phyloP scores from a whole-genome alignment of 2,329 filamentous ascomycete genomes.

The Exserohilum turcica region DNA sequence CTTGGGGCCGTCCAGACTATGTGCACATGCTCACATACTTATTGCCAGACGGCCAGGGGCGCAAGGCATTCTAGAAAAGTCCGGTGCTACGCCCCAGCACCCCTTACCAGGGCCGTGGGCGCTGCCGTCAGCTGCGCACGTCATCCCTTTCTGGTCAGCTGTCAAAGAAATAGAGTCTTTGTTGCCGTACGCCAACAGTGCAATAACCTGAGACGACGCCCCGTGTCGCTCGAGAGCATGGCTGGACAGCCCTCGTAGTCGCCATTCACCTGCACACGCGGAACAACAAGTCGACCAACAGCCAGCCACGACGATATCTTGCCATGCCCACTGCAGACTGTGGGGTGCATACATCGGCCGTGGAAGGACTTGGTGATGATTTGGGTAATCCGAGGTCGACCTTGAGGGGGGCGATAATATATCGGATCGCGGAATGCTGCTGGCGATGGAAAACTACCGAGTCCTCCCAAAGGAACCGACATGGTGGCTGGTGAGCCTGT shows the following conservation, averaged over 20 bases:
- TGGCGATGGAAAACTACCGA: constrained; percentile 45
- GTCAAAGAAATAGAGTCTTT: constrained; percentile 8
- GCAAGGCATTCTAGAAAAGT: constrained; percentile 10
- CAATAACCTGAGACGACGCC: not conserved
- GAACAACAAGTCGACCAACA: not conserved
- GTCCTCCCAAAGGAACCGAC: constrained; percentile 52
- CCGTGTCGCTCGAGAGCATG: not conserved
- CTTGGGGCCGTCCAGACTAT: not conserved
- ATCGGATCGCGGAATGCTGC: constrained; percentile 63
- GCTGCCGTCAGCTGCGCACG: constrained; percentile 23
- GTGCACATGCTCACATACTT: not conserved
- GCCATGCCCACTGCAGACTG: constrained; percentile 11
- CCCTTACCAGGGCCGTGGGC: constrained; percentile 19
- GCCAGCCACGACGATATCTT: constrained; percentile 6
- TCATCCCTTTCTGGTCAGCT: constrained; percentile 13
- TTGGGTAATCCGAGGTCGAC: constrained; percentile 24
- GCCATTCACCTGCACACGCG: not conserved
- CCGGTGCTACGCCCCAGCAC: constrained; percentile 13
- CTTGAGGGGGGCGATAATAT: constrained; percentile 32
- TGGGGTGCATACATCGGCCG: constrained; percentile 29
- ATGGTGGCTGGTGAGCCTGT: not conserved
- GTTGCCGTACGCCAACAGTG: not conserved
- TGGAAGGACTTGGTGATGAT: constrained; percentile 22
- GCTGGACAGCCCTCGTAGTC: not conserved
- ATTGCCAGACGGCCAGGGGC: constrained; percentile 9